Evolutionary conservation across 495 filamentous ascomycete genomes (phyloP).

Genomic region (Penicillium antarcticum): DNA sequence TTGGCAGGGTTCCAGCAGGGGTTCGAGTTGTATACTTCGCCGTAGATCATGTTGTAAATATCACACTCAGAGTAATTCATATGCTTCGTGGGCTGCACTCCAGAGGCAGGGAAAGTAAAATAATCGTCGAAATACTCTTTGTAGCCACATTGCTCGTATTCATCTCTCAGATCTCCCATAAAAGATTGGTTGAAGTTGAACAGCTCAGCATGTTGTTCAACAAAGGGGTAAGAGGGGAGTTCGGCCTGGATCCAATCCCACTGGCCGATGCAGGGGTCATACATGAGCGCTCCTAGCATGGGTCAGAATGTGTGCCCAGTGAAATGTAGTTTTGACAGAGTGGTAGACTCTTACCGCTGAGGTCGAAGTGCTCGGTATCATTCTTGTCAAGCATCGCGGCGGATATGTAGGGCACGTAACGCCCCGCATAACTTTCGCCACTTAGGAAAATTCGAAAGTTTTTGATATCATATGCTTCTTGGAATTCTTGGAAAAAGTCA

Average conservation of each 20-base stretch:
- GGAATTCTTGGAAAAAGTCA: not conserved
- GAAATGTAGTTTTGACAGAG: not conserved
- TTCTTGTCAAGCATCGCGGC: conserved; percentile 4
- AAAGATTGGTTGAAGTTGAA: conserved; percentile 4
- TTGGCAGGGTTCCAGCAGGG: conserved; percentile 2
- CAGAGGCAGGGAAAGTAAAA: conserved; percentile 2
- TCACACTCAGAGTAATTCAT: conserved; percentile 1
- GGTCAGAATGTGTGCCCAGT: not conserved
- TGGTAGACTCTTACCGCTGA: not conserved
- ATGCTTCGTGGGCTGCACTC: not conserved
- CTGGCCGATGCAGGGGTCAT: conserved; percentile 1
- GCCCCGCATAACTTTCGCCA: conserved; percentile 4
- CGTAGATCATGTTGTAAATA: conserved; percentile 4
- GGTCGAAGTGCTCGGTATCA: not conserved
- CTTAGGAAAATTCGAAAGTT: conserved; percentile 1
- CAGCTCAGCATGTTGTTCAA: not conserved
- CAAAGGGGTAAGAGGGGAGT: conserved; percentile 1
- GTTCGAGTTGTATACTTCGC: not conserved
- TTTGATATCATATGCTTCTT: not conserved
- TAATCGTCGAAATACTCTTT: not conserved
- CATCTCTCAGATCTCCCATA: not conserved
- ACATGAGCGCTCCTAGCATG: conserved; percentile 1
- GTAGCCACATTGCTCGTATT: not conserved
- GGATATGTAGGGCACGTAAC: not conserved
- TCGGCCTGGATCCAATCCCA: conserved; percentile 2